These are phyloP conservation scores for Pavlovales sp. DNA, from an alignment of 208 protist genomes.

Conservation along the genomic window DNA sequence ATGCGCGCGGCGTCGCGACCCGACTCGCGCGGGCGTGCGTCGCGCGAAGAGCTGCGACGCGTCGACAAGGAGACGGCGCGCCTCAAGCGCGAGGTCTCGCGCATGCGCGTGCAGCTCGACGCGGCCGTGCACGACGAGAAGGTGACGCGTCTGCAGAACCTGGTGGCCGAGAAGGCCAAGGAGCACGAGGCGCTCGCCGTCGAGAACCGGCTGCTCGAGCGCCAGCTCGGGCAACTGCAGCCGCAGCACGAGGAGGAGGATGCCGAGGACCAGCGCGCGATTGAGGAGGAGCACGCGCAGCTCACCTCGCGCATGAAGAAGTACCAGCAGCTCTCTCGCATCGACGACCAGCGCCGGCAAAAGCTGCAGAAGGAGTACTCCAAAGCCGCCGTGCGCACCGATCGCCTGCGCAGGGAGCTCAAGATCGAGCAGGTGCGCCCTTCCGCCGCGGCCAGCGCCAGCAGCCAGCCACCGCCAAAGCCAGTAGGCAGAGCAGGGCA, in stretches of 20 bases:
- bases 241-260: neutral
- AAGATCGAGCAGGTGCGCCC: neutral
- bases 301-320: neutral
- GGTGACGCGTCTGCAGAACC: neutral
- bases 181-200: neutral
- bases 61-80: neutral
- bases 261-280: too few relatives aligned
- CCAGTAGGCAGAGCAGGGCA: too few relatives aligned
- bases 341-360: neutral
- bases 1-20: neutral
- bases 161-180: neutral
- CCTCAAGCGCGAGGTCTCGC: neutral
- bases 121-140: neutral
- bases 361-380: neutral
- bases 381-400: neutral
- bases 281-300: neutral
- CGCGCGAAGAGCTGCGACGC: neutral
- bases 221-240: neutral
- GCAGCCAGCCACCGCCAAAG: too few relatives aligned
- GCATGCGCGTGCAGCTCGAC: neutral
- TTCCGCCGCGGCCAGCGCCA: too few relatives aligned
- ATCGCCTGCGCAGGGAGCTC: neutral
- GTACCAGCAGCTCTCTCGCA: neutral
- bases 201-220: neutral
- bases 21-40: neutral